Evolutionary conservation across 1,284 basidiomycete genomes (phyloP), one percentile per base, ranked within the genome.

Genomic region (Pseudozyma sp.): DNA sequence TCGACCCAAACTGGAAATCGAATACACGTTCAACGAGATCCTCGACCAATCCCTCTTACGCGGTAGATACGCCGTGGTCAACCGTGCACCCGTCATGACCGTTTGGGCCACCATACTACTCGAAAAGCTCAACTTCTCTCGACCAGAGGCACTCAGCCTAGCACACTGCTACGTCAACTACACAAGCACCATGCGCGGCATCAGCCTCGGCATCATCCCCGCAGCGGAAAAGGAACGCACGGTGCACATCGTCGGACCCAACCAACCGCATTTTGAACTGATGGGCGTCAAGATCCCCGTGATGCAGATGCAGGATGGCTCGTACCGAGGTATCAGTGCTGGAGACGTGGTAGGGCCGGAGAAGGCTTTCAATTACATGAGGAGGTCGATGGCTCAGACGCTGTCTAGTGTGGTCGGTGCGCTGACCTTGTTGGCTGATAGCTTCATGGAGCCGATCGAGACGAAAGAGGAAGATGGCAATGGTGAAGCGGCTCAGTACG

Each of bases 61-160:
- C 0, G 78, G 79, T 44, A 92, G 90, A 77, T 88, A 85, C 10
- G 88, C 89, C 30, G 87, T 94, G 9, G 88, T 93, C 54, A 98
- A 98, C 85, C 90, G 95, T 19, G 94, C 95, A 1, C 95, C 96
- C 0, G 88, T 97, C 56, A 93, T 97, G 92, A 94, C 91, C 50
- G 93, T 92, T 1, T 98, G 95, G 95, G 90, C 93, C 0, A 92
- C 89, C 58, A 86, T 94, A 39, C 91, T 97, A 16, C 91, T 93
- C 7, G 92, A 95, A 78, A 87, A 90, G 31, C 87, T 96, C 63
- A 93, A 93, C 3, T 98, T 98, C 83, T 88, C 89, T 54, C 87
- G 91, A 53, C 89, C 92, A 74, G 96, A 98, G 85, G 92, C 96
- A 0, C 87, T 98, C 39, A 94, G 92, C 78, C 92, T 96, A 60